phyloP scores from a whole-genome alignment of 2,329 filamentous ascomycete species.

The Neofusicoccum umdonicola region DNA sequence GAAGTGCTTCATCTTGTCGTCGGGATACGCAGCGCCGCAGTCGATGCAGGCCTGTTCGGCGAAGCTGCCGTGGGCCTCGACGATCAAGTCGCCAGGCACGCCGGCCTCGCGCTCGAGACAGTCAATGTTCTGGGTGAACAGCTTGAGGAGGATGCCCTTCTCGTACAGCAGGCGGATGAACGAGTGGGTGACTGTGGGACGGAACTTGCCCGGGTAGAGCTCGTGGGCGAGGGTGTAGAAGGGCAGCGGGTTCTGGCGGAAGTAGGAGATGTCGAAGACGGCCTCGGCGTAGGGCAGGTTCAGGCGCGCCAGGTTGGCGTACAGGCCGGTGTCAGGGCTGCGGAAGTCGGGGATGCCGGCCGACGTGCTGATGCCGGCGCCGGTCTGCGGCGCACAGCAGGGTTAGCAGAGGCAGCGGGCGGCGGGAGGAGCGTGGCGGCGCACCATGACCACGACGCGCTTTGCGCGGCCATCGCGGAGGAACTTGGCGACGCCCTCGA shows the following conservation, averaged over 20 bases:
- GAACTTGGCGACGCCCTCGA: slow-evolving; percentile 75
- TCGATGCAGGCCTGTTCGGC: slow-evolving; percentile 86
- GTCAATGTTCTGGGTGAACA: slow-evolving; percentile 98
- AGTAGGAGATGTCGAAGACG: slow-evolving; percentile 91
- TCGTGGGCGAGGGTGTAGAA: slow-evolving; percentile 93
- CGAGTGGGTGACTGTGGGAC: slow-evolving; percentile 83
- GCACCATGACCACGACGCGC: slow-evolving; percentile 76
- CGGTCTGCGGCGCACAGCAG: slow-evolving; percentile 52
- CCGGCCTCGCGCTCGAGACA: slow-evolving; percentile 87
- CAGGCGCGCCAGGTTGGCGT: slow-evolving; percentile 83
- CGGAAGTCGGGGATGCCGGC: slow-evolving; percentile 85
- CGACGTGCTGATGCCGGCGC: slow-evolving; percentile 82
- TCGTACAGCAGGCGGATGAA: slow-evolving; percentile 81
- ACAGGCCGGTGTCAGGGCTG: slow-evolving; percentile 88
- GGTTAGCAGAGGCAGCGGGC: background rate
- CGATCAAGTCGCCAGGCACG: slow-evolving; percentile 73
- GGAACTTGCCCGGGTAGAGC: slow-evolving; percentile 84
- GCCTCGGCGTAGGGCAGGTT: slow-evolving; percentile 87
- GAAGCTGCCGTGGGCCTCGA: slow-evolving; percentile 96
- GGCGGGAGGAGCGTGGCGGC: slow-evolving; percentile 15
- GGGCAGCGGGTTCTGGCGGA: slow-evolving; percentile 76
- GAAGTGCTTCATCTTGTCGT: slow-evolving; percentile 68
- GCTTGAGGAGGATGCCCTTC: slow-evolving; percentile 75
- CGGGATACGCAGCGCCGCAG: slow-evolving; percentile 70
- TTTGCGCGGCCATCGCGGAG: slow-evolving; percentile 68